Conservation (phyloP, 129 eudicot genomes). For the Silybum marianum region DNA sequence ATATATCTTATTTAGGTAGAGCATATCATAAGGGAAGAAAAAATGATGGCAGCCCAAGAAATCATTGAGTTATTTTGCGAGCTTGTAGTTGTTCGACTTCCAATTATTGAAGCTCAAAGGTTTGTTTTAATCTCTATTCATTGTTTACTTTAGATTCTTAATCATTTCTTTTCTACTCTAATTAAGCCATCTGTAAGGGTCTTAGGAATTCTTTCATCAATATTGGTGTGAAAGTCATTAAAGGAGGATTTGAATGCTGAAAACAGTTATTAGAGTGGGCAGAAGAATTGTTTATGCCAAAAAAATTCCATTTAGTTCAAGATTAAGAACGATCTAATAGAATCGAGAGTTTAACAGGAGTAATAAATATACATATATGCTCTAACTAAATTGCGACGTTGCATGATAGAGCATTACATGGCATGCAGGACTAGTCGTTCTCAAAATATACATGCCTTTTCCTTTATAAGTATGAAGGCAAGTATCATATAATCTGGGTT, state of each 20-base stretch:
- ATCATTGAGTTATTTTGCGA: constrained; percentile 90
- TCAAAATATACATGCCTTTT: background rate
- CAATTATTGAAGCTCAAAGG: constrained; percentile 95
- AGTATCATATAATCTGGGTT: background rate
- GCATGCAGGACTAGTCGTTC: background rate
- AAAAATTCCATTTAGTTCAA: background rate
- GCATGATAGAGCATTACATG: background rate
- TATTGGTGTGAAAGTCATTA: background rate
- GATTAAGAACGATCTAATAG: background rate
- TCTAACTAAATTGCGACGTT: background rate
- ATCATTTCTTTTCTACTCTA: background rate
- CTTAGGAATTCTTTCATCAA: background rate
- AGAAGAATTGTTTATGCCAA: constrained; percentile 5
- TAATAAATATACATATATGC: background rate
- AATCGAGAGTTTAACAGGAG: background rate
- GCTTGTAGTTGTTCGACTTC: constrained; percentile 92
- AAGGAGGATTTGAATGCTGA: background rate
- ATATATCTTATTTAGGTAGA: constrained; percentile 59
- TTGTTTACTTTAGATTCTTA: background rate
- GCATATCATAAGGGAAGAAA: constrained; percentile 94
- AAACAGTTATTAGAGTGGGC: constrained; percentile 1
- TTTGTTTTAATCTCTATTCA: constrained; percentile 17
- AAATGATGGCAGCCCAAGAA: constrained; percentile 99
- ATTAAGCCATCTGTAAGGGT: background rate
- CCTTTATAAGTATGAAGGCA: background rate